A percentile compares a stretch with the other conserved stretches of the same genome.
Evolutionary conservation across 306 rosid genomes (phyloP).

Genomic region (Lathyrus tuberosus): DNA sequence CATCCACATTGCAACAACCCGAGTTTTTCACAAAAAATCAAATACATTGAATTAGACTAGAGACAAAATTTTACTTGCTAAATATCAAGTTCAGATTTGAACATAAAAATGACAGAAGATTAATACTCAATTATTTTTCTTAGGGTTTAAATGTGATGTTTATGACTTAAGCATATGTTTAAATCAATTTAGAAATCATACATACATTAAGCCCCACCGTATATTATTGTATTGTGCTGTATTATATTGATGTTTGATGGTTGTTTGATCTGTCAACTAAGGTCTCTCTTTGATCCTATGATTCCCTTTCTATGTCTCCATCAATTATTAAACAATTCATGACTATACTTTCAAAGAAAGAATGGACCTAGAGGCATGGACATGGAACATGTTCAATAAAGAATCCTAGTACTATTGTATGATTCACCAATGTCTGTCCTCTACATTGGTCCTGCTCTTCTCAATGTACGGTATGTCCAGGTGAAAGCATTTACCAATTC

Average conservation of each 20-base stretch:
- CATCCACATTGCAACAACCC: no score
- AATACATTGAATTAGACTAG: no score
- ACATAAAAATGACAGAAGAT: no score
- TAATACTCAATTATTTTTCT: no score
- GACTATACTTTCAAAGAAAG: conserved; percentile 32
- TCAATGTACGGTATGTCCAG: conserved; percentile 16
- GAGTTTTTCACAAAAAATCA: no score
- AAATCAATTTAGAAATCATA: no score
- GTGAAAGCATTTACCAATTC: conserved; percentile 34
- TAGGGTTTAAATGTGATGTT: no score
- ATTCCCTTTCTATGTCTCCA: conserved; percentile 14
- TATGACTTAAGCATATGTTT: no score
- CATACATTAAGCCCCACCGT: conserved; percentile 4
- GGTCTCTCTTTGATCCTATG: conserved; percentile 16
- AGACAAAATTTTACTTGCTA: no score
- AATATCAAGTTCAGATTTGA: no score
- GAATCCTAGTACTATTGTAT: conserved; percentile 3
- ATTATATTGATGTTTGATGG: conserved; percentile 29
- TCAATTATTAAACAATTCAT: conserved; percentile 17
- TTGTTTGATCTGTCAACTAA: conserved; percentile 27
- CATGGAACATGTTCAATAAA: conserved; percentile 23
- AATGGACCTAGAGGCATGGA: conserved; percentile 25
- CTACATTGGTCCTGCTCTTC: conserved; percentile 26
- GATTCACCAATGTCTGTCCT: conserved; percentile 21
- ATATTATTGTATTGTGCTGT: conserved; percentile 13